phyloP scores from a whole-genome alignment of 208 protist genomes.

The Wallacemonas sp. region DNA sequence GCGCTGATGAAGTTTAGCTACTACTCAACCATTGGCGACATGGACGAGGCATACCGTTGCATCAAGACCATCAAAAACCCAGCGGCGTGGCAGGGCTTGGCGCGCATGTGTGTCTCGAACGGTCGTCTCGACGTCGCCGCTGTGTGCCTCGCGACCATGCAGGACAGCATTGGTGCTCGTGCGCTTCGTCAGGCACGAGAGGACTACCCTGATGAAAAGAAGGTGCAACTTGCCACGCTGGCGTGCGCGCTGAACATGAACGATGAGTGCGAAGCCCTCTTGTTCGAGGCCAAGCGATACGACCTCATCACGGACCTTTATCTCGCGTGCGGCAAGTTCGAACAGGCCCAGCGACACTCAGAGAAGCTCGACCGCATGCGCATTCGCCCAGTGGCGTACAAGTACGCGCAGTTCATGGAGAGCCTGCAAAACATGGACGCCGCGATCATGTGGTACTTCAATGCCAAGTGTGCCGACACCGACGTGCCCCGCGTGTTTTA shows the following conservation, averaged over 20 bases:
- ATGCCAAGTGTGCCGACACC: conserved; percentile 80
- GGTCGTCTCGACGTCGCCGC: conserved; percentile 93
- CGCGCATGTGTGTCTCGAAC: conserved; percentile 94
- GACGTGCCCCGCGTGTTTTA: conserved; percentile 95
- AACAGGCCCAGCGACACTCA: conserved; percentile 90
- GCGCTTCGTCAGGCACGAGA: conserved; percentile 83
- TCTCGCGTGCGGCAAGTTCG: conserved; percentile 92
- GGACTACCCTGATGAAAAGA: conserved; percentile 82
- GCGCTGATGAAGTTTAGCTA: conserved; percentile 96
- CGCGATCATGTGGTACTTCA: conserved; percentile 92
- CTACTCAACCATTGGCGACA: conserved; percentile 95
- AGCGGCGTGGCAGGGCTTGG: conserved; percentile 95
- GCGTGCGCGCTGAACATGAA: conserved; percentile 94
- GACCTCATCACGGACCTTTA: conserved; percentile 95
- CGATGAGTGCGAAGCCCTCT: conserved; percentile 89
- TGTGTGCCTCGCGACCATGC: conserved; percentile 95
- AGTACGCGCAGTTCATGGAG: conserved; percentile 95
- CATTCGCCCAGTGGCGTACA: conserved; percentile 91
- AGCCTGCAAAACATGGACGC: conserved; percentile 89
- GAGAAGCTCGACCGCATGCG: conserved; percentile 92
- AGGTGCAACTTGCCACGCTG: conserved; percentile 92
- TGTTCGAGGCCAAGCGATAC: conserved; percentile 81
- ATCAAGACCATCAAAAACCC: conserved; percentile 94
- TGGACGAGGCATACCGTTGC: conserved; percentile 97
- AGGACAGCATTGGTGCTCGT: conserved; percentile 88